These are phyloP conservation scores for Zoysia japonica DNA, from an alignment of 176 grass and related monocot genomes.

Conservation along the genomic window DNA sequence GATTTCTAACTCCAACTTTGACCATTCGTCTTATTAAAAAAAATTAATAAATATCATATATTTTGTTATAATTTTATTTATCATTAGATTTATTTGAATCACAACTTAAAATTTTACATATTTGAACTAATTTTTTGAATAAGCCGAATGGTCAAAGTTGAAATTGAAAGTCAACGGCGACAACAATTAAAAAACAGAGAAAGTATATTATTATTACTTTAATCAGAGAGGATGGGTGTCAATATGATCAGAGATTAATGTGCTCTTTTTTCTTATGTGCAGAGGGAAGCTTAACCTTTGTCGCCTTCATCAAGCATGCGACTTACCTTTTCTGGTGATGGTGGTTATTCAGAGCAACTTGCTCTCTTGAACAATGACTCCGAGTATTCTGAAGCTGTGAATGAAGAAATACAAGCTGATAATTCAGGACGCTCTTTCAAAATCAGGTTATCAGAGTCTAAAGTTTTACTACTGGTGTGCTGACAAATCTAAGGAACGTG, in stretches of 20 bases:
- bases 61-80: too few species aligned
- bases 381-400: slow-evolving; percentile 46
- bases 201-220: background rate
- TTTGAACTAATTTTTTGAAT: too few species aligned
- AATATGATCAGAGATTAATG: slow-evolving; percentile 33
- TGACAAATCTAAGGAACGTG: slow-evolving; percentile 75
- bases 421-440: slow-evolving; percentile 74
- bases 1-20: too few species aligned
- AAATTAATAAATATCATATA: too few species aligned
- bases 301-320: slow-evolving; percentile 65
- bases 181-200: too few species aligned
- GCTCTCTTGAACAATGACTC: slow-evolving; percentile 50
- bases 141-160: too few species aligned
- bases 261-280: slow-evolving; percentile 35
- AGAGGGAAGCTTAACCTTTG: slow-evolving; percentile 80
- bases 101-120: too few species aligned
- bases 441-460: slow-evolving; percentile 57
- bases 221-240: background rate
- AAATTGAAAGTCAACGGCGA: too few species aligned
- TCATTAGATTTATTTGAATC: too few species aligned
- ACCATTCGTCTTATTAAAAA: too few species aligned
- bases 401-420: slow-evolving; percentile 88
- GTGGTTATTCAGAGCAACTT: slow-evolving; percentile 65
- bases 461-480: slow-evolving; percentile 94
- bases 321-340: slow-evolving; percentile 73